Percentiles rank a stretch among this genome's conserved stretches.
These are phyloP conservation scores for Marasmius fiardii DNA, from an alignment of 1,284 basidiomycete species.

Conservation along the genomic window DNA sequence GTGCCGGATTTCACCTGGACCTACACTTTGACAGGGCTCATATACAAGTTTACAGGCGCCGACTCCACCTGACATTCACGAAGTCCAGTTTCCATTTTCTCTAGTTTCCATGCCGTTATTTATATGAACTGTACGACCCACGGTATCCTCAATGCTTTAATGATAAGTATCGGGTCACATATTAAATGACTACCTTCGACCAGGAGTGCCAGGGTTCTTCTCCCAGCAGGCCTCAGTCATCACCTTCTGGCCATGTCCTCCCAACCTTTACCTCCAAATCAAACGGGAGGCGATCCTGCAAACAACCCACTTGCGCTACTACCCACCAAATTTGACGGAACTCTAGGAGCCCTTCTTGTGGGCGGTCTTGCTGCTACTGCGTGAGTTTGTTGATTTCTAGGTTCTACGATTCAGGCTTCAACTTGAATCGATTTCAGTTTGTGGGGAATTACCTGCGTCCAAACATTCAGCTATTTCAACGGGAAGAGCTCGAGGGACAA, in stretches of 20 bases:
- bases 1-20: too few species aligned
- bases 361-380: constrained; percentile 44
- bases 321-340: constrained; percentile 36
- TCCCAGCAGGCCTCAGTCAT: too few species aligned
- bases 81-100: too few species aligned
- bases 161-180: not conserved
- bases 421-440: constrained; percentile 32
- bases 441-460: constrained; percentile 55
- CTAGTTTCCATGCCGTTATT: too few species aligned
- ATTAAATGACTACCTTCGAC: too few species aligned
- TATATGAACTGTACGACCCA: too few species aligned
- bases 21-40: too few species aligned
- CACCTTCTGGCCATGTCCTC: not conserved
- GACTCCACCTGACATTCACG: too few species aligned
- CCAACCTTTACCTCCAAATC: not conserved
- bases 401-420: not conserved
- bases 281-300: not conserved
- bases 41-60: too few species aligned
- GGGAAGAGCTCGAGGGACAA: constrained; percentile 34
- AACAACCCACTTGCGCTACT: constrained; percentile 5
- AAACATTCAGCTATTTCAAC: constrained; percentile 50
- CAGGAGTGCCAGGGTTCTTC: not conserved
- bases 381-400: constrained; percentile 27
- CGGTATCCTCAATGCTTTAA: not conserved
- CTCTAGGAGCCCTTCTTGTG: constrained; percentile 45